Conservation (phyloP, 495 filamentous ascomycete genomes). For the Annulohypoxylon nitens region DNA sequence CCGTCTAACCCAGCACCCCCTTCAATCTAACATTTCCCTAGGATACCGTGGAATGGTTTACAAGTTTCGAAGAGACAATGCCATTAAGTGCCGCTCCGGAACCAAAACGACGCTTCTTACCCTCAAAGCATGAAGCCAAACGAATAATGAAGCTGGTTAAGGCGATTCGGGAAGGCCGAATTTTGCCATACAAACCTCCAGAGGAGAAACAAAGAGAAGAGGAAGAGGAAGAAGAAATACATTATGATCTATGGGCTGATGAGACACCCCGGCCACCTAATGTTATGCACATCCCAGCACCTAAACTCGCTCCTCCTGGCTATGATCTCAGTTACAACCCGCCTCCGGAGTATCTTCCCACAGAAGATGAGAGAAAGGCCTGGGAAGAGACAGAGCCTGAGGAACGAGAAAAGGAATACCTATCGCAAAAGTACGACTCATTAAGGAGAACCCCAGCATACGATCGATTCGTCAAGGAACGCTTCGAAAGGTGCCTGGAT, state of each 20-base stretch:
- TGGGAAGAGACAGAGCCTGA: conserved; percentile 93
- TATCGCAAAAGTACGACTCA: conserved; percentile 83
- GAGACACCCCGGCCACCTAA: conserved; percentile 86
- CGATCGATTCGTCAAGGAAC: conserved; percentile 89
- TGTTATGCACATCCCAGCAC: conserved; percentile 95
- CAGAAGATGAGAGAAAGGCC: conserved; percentile 82
- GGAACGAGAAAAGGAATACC: conserved; percentile 88
- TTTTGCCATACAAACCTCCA: conserved; percentile 89
- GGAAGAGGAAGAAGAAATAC: conserved; percentile 72
- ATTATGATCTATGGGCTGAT: conserved; percentile 95
- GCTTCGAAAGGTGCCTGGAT: conserved; percentile 95
- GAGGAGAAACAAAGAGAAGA: conserved; percentile 79
- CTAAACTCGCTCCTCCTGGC: conserved; percentile 91
- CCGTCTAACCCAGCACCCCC: not conserved
- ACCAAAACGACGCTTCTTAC: conserved; percentile 93
- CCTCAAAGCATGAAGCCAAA: conserved; percentile 98
- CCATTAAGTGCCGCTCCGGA: conserved; percentile 94
- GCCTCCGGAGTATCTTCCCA: conserved; percentile 93
- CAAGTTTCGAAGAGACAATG: conserved; percentile 90
- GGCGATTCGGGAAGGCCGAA: conserved; percentile 93
- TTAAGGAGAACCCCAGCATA: conserved; percentile 95
- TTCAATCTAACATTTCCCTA: conserved; percentile 49
- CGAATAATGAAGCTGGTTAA: conserved; percentile 97
- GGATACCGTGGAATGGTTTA: conserved; percentile 93
- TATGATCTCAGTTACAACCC: conserved; percentile 97